These are phyloP conservation scores for Hevea brasiliensis DNA, from an alignment of 345 rosid genomes.

Conservation along the genomic window DNA sequence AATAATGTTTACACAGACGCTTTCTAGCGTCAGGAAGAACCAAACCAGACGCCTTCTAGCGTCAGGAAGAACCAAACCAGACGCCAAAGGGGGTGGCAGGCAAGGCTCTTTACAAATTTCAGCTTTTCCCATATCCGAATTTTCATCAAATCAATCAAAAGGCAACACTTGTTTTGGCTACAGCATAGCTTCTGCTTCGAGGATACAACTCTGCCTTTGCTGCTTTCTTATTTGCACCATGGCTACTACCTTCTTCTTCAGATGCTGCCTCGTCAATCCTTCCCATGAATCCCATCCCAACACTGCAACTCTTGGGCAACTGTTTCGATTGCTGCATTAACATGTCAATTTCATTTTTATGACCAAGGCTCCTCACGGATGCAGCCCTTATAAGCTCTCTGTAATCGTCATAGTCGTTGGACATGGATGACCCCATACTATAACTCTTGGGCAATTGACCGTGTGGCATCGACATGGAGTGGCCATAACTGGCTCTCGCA, in stretches of 20 bases:
- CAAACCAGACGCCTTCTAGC: too few species aligned
- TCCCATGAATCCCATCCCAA: constrained; percentile 49
- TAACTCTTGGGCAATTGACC: constrained; percentile 55
- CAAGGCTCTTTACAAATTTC: too few species aligned
- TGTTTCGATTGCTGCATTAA: constrained; percentile 29
- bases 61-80: too few species aligned
- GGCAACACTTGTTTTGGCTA: constrained; percentile 4
- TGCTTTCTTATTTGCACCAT: not conserved
- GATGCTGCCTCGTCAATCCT: constrained; percentile 52
- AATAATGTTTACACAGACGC: too few species aligned
- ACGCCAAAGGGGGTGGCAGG: too few species aligned
- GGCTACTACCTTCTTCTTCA: constrained; percentile 27
- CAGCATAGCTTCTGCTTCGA: constrained; percentile 53
- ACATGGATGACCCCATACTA: constrained; percentile 41
- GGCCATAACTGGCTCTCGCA: constrained; percentile 25
- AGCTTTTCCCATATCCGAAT: too few species aligned
- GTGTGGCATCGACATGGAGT: constrained; percentile 13
- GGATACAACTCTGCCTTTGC: constrained; percentile 24
- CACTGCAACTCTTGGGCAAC: constrained; percentile 53
- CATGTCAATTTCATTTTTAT: constrained; percentile 52
- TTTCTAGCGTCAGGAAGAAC: too few species aligned
- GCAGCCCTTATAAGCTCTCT: constrained; percentile 68
- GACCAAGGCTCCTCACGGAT: constrained; percentile 52
- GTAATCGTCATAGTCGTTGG: constrained; percentile 50
- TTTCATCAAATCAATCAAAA: too few species aligned